A percentile compares a stretch with the other conserved stretches of the same genome.
Conservation (phyloP, 139 green algal species). For the Trebouxia sp. region DNA sequence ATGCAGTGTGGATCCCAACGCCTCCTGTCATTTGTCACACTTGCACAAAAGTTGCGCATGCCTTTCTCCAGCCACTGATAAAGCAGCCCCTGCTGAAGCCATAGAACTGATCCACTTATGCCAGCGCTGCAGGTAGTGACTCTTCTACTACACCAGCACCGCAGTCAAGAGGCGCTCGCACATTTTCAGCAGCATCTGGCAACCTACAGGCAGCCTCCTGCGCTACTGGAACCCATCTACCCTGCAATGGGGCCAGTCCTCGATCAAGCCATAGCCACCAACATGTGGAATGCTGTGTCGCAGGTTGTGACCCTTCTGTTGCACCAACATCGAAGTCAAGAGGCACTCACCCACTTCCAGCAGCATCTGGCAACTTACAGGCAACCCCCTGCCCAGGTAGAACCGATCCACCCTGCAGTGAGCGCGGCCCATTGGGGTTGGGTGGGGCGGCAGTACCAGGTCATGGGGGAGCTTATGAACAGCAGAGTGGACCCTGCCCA, state of each 20-base stretch:
- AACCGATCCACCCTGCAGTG: not conserved
- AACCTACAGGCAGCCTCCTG: slow-evolving; percentile 19
- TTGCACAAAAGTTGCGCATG: too few relatives aligned
- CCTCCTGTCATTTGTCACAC: too few relatives aligned
- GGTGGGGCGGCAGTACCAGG: slow-evolving; percentile 43
- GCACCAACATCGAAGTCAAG: slow-evolving; percentile 38
- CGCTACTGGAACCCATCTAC: slow-evolving; percentile 21
- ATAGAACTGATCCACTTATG: too few relatives aligned
- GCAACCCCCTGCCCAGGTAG: slow-evolving; percentile 23
- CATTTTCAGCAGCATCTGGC: slow-evolving; percentile 41
- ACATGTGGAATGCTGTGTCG: too few relatives aligned
- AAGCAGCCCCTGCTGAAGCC: too few relatives aligned
- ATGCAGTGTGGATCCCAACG: too few relatives aligned
- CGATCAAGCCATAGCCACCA: too few relatives aligned
- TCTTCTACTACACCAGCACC: slow-evolving; percentile 53
- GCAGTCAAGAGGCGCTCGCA: slow-evolving; percentile 31
- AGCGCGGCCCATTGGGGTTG: slow-evolving; percentile 30
- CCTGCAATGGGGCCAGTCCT: not conserved
- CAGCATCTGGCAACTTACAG: slow-evolving; percentile 31
- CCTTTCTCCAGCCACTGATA: too few relatives aligned
- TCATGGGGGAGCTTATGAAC: slow-evolving; percentile 47
- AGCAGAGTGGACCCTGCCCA: slow-evolving; percentile 29
- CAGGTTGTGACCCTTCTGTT: slow-evolving; percentile 55
- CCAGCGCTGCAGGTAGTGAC: slow-evolving; percentile 45
- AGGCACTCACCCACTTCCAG: slow-evolving; percentile 42